Percentiles rank a stretch among this genome's conserved stretches.
These are phyloP conservation scores for Phaffomyces opuntiae DNA, from an alignment of 805 yeast species.

Conservation along the genomic window DNA sequence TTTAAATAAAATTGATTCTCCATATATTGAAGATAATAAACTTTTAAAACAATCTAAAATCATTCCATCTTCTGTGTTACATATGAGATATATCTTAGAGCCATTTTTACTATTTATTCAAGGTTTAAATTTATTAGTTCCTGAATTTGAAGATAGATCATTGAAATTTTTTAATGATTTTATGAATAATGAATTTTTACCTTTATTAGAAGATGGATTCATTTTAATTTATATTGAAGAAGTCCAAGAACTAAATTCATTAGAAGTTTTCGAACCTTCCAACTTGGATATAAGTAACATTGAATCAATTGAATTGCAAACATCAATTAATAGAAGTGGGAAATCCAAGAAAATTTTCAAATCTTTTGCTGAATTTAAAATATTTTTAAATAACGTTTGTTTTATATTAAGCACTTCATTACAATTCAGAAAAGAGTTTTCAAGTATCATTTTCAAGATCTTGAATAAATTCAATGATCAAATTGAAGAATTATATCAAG, in stretches of 20 bases:
- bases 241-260: conserved; percentile 31
- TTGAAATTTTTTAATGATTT: conserved; percentile 51
- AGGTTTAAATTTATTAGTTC: conserved; percentile 41
- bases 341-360: conserved; percentile 8
- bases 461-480: conserved; percentile 18
- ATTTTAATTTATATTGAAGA: conserved; percentile 43
- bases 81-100: conserved; percentile 73
- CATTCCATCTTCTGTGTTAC: conserved; percentile 65
- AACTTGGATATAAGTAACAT: conserved; percentile 24
- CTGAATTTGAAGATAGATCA: conserved; percentile 26
- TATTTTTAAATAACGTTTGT: conserved; percentile 15
- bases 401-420: conserved; percentile 20
- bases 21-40: conserved; percentile 55
- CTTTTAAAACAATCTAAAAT: conserved; percentile 54
- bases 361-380: conserved; percentile 18
- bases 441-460: conserved; percentile 17
- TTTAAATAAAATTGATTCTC: conserved; percentile 29
- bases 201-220: conserved; percentile 54
- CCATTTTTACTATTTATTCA: conserved; percentile 64
- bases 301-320: background rate
- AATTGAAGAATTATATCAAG: conserved; percentile 17
- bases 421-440: conserved; percentile 22
- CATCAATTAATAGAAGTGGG: conserved; percentile 18
- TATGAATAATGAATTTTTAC: conserved; percentile 57
- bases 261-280: conserved; percentile 23